Base-by-base conservation (phyloP, 768 basidiomycete genomes). In the Boletus pseudopeckii region DNA sequence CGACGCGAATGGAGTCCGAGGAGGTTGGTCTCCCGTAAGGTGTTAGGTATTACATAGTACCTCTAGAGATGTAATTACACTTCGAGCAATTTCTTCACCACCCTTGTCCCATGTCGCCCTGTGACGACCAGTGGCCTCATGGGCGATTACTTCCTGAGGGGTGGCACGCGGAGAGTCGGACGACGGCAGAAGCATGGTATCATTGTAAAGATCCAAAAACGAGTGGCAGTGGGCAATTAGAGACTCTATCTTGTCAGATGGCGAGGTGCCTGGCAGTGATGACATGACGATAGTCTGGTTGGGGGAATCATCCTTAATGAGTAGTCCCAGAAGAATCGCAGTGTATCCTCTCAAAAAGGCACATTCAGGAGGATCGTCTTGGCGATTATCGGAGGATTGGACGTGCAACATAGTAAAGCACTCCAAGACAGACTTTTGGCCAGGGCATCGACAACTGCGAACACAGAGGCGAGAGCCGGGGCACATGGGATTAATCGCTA, bases 311-410 rank as follows among this genome's bases (percentile, higher is more conserved):
- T 69, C 62, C 37, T 69, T 68, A 48, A 75, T 71, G 36, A 82
- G 69, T 6, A 83, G 64, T 9, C 79, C 89, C 45, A 93, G 79
- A 5, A 93, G 78, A 7, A 92, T 81, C 0, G 90, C 82, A 5
- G 89, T 78, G 63, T 91, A 90, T 1, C 87, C 86, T 15, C 80
- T 80, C 7, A 92, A 75, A 58, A 88, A 84, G 13, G 75, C 74
- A 34, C 71, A 66, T 57, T 82, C 78, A 5, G 73, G 64, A 15
- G 43, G 51, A 53, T 59, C 58, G 15, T 57, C 60, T 54, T 56
- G 46, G 45, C 39, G 33, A 38, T 47, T 20, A 43, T 50, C 46
- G 13, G 64, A 57, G 47, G 80, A 74, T 36, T 75, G 72, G 4
- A 65, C 57, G 62, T 85, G 87, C 20, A 89, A 62, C 17, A 60